Evolutionary conservation across 306 rosid genomes (phyloP).

Genomic region (Quercus aquifolioides): DNA sequence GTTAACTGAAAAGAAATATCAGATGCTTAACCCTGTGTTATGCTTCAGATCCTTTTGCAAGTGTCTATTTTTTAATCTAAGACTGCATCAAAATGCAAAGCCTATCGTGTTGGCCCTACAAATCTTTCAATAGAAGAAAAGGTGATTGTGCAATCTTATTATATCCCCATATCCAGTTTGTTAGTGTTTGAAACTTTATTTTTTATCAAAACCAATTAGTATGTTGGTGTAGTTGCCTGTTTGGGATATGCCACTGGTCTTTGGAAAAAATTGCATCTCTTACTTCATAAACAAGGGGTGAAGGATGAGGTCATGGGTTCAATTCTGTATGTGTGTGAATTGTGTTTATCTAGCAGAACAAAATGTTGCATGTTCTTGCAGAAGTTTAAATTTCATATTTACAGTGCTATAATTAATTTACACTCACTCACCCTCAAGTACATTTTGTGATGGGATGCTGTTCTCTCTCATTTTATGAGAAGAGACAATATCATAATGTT

Average conservation of each 20-base stretch:
- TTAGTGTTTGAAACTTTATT: not conserved
- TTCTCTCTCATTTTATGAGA: not conserved
- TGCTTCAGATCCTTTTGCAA: not conserved
- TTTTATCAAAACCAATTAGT: not conserved
- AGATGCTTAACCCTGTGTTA: not conserved
- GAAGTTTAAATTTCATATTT: not conserved
- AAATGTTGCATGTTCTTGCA: not conserved
- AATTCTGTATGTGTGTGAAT: not conserved
- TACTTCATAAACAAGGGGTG: not conserved
- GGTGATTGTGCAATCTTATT: not conserved
- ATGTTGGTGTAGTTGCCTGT: not conserved
- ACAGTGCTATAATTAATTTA: not conserved
- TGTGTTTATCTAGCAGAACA: not conserved
- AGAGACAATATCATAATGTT: not conserved
- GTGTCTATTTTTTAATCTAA: not conserved
- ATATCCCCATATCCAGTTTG: not conserved
- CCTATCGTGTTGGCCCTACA: not conserved
- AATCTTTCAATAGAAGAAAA: not conserved
- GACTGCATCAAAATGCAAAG: not conserved
- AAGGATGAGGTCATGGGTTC: not conserved
- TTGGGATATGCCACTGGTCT: too few relatives aligned
- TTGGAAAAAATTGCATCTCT: not conserved
- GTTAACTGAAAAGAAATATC: not conserved
- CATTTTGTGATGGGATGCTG: not conserved
- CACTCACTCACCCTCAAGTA: not conserved